Evolutionary conservation across 306 rosid genomes (phyloP).

Genomic region (Cucumis cinereus): DNA sequence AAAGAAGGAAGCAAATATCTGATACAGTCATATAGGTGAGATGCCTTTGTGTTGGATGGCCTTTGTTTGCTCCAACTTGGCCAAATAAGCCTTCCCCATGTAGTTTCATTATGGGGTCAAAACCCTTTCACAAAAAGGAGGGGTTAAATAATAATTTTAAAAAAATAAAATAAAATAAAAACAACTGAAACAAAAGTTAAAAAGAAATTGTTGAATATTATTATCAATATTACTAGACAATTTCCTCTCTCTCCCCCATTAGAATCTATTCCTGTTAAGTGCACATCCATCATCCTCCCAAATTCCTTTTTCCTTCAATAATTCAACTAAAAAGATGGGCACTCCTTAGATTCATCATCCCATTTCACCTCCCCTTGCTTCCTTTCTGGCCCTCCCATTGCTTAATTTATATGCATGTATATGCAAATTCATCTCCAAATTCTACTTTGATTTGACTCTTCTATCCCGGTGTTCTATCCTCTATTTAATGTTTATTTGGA

Average conservation of each 20-base stretch:
- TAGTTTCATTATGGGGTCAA: constrained; percentile 3
- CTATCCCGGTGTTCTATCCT: not conserved
- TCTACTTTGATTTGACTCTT: not conserved
- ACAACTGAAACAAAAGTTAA: too few species aligned
- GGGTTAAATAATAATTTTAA: not conserved
- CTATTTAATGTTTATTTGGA: not conserved
- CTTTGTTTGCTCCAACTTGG: not conserved
- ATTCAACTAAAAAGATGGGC: constrained; percentile 61
- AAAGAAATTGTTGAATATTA: not conserved
- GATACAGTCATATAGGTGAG: not conserved
- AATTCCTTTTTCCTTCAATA: constrained; percentile 34
- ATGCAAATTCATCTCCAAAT: not conserved
- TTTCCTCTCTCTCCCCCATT: not conserved
- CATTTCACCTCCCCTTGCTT: not conserved
- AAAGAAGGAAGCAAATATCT: not conserved
- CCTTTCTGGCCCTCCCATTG: not conserved
- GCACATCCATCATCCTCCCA: constrained; percentile 6
- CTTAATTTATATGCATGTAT: constrained; percentile 3
- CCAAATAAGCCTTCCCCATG: constrained; percentile 10
- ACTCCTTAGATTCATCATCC: constrained; percentile 56
- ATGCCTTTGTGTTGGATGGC: not conserved
- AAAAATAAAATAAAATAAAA: not conserved
- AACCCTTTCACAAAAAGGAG: not conserved
- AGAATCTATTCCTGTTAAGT: constrained; percentile 5
- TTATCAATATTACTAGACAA: not conserved